Evolutionary conservation across 176 grass and related monocot species (phyloP).

Genomic region (Triticum monococcum): DNA sequence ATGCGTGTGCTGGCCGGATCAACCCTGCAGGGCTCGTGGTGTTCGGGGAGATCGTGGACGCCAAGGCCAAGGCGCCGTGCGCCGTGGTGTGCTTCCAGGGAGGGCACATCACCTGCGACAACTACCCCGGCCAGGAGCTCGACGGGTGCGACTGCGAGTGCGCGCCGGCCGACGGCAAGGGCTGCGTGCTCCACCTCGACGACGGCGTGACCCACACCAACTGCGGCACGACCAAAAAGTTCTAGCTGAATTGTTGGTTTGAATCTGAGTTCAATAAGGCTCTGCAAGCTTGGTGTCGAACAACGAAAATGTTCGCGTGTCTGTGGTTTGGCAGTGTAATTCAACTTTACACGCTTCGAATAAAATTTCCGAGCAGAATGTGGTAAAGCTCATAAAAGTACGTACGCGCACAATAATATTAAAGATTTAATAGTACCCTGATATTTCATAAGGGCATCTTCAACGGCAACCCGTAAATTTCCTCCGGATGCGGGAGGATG

Average conservation of each 20-base stretch:
- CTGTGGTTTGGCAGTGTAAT: too few relatives aligned
- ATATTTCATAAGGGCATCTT: too few relatives aligned
- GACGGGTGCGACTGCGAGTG: conserved; percentile 45
- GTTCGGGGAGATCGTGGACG: neutral
- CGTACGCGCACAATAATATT: too few relatives aligned
- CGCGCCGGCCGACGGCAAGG: conserved; percentile 14
- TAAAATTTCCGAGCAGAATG: neutral
- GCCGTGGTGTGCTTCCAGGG: conserved; percentile 26
- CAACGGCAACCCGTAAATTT: too few relatives aligned
- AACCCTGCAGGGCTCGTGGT: conserved; percentile 22
- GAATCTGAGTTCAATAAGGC: neutral
- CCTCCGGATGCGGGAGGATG: too few relatives aligned
- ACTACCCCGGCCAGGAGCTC: conserved; percentile 26
- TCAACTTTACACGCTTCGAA: neutral
- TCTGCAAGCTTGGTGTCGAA: neutral
- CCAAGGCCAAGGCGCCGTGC: neutral
- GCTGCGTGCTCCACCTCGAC: conserved; percentile 38
- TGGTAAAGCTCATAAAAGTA: neutral
- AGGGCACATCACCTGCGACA: conserved; percentile 46
- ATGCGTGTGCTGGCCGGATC: neutral
- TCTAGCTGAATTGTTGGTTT: neutral
- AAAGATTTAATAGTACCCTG: too few relatives aligned
- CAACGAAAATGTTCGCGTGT: neutral
- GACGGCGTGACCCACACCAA: neutral
- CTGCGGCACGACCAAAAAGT: neutral